Conservation (phyloP, 768 basidiomycete genomes). For the Phlegmacium glaucopus region DNA sequence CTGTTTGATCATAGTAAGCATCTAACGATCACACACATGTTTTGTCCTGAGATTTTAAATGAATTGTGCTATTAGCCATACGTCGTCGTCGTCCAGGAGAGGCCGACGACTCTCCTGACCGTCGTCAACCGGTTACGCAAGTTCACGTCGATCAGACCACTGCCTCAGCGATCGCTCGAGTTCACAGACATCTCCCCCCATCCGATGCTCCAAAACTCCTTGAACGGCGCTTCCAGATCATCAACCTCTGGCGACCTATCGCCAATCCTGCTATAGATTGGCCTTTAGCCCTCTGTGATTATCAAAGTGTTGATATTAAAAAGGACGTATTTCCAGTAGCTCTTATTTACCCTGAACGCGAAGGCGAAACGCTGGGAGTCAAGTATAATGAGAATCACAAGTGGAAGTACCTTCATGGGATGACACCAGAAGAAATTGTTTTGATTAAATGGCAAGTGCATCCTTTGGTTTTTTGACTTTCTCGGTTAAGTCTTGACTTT, state of each 20-base stretch:
- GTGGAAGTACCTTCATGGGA: constrained; percentile 47
- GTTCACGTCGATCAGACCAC: constrained; percentile 54
- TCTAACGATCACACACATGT: neutral
- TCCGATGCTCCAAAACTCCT: constrained; percentile 41
- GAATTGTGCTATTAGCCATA: constrained; percentile 34
- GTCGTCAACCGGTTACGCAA: constrained; percentile 43
- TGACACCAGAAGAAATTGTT: constrained; percentile 46
- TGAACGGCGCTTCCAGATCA: constrained; percentile 50
- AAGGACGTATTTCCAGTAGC: constrained; percentile 42
- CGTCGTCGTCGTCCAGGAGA: constrained; percentile 41
- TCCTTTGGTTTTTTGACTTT: neutral
- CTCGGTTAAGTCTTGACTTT: neutral
- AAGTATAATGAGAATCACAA: constrained; percentile 42
- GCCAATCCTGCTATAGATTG: constrained; percentile 42
- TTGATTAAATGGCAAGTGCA: constrained; percentile 46
- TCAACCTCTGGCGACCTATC: constrained; percentile 63
- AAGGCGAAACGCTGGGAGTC: constrained; percentile 51
- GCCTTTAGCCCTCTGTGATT: constrained; percentile 53
- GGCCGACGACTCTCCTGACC: constrained; percentile 29
- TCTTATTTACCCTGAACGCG: constrained; percentile 44
- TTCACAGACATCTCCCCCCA: constrained; percentile 47
- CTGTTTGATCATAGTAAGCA: constrained; percentile 62
- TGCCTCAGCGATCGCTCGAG: constrained; percentile 39
- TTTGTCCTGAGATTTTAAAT: neutral
- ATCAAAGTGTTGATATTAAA: constrained; percentile 36